phyloP scores from a whole-genome alignment of 108 stramenopile species.

The Cyclotella distinguenda region DNA sequence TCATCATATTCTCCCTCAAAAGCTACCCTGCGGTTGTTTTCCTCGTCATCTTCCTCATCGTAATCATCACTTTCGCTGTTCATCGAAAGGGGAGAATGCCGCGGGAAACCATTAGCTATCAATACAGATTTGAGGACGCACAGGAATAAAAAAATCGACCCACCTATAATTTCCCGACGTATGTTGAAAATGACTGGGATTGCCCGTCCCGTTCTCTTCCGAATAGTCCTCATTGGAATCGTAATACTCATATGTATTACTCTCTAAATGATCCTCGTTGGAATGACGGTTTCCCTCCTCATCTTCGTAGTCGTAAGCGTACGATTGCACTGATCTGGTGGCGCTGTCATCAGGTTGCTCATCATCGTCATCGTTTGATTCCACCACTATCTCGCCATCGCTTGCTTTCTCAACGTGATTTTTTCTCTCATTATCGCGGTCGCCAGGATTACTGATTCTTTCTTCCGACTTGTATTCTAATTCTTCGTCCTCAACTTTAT shows the following conservation, averaged over 20 bases:
- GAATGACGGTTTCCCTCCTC: too few species aligned
- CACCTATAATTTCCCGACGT: slow-evolving; percentile 36
- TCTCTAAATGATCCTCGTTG: too few species aligned
- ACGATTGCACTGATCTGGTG: background rate
- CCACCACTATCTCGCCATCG: background rate
- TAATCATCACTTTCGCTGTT: slow-evolving; percentile 39
- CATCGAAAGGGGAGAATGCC: background rate
- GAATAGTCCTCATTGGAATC: slow-evolving; percentile 9
- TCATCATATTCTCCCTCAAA: slow-evolving; percentile 31
- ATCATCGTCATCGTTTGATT: too few species aligned
- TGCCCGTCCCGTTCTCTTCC: slow-evolving; percentile 2
- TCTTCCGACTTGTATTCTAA: background rate
- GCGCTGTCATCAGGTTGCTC: background rate
- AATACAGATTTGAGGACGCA: background rate
- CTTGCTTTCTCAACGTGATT: too few species aligned
- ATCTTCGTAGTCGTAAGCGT: background rate
- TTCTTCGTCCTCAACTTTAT: background rate
- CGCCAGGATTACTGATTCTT: background rate
- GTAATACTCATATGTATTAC: background rate
- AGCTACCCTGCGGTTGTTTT: slow-evolving; percentile 31
- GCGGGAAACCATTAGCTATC: background rate
- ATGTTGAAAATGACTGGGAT: slow-evolving; percentile 22
- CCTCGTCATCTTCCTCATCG: slow-evolving; percentile 35
- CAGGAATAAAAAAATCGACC: background rate
- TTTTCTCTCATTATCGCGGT: too few species aligned